phyloP scores from a whole-genome alignment of 306 rosid species.

The Trifolium pratense region DNA sequence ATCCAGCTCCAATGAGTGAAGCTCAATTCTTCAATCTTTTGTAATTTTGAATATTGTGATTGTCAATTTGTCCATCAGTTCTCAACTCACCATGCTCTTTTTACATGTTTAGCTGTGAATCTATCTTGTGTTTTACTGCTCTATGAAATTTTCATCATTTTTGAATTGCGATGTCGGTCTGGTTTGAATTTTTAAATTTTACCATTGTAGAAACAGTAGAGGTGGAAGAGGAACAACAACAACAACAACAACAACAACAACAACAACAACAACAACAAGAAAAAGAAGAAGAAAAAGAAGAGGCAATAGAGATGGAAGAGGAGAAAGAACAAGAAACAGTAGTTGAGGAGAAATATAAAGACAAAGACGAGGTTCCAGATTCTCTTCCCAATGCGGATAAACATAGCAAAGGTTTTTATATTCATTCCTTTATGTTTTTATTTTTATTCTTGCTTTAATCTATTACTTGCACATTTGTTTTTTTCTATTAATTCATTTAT shows the following conservation, averaged over 20 bases:
- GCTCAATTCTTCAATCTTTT: no score
- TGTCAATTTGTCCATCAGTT: background rate
- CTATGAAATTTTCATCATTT: background rate
- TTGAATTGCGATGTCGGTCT: background rate
- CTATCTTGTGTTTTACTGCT: background rate
- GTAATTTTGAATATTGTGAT: no score
- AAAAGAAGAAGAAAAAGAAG: background rate
- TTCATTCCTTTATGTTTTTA: background rate
- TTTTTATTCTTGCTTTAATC: no score
- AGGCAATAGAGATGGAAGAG: background rate
- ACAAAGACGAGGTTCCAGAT: conserved; percentile 33
- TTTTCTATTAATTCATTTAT: background rate
- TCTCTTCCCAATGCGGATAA: conserved; percentile 37
- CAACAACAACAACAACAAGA: conserved; percentile 2
- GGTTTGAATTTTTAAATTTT: background rate
- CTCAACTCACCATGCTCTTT: background rate
- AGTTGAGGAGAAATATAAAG: conserved; percentile 29
- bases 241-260: no score
- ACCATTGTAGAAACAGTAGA: background rate
- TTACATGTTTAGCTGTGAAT: conserved; percentile 1
- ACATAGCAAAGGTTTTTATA: conserved; percentile 44
- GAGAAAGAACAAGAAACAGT: background rate
- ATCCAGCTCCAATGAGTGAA: background rate
- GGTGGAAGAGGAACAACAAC: no score
- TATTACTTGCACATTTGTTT: background rate